A percentile compares a stretch with the other conserved stretches of the same genome.
Conservation (phyloP, 2,329 filamentous ascomycete species). For the Aspergillus jensenii region DNA sequence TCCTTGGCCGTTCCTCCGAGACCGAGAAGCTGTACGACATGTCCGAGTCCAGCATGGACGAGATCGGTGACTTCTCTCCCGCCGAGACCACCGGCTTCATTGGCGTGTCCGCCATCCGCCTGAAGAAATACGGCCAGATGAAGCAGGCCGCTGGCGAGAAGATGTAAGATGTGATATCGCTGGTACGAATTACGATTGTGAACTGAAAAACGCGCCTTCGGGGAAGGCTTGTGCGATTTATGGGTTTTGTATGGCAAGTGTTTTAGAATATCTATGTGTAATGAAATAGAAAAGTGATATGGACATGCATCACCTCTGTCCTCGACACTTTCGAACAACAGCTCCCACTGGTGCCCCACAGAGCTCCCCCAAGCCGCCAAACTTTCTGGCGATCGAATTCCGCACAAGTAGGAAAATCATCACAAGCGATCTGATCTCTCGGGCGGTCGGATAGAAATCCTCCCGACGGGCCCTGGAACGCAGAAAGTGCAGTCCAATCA, state of each 20-base stretch:
- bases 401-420: too few species aligned
- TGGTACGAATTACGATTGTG: slow-evolving; percentile 11
- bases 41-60: slow-evolving; percentile 68
- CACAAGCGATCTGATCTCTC: not conserved
- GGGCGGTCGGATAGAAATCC: slow-evolving; percentile 1
- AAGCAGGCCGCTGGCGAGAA: slow-evolving; percentile 14
- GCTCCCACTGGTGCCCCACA: not conserved
- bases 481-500: not conserved
- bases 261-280: slow-evolving; percentile 13
- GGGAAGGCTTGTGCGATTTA: slow-evolving; percentile 3
- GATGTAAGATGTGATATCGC: slow-evolving; percentile 7
- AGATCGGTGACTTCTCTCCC: slow-evolving; percentile 66
- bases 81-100: slow-evolving; percentile 66
- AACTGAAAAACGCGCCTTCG: slow-evolving; percentile 7
- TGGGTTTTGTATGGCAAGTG: slow-evolving; percentile 7
- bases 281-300: slow-evolving; percentile 13
- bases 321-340: too few species aligned
- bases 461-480: not conserved
- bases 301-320: not conserved
- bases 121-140: slow-evolving; percentile 46
- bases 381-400: not conserved
- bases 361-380: not conserved
- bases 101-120: slow-evolving; percentile 36
- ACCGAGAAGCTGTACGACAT: slow-evolving; percentile 70
- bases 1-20: slow-evolving; percentile 54